phyloP scores from a whole-genome alignment of 768 basidiomycete genomes.

The Suillus lakei region DNA sequence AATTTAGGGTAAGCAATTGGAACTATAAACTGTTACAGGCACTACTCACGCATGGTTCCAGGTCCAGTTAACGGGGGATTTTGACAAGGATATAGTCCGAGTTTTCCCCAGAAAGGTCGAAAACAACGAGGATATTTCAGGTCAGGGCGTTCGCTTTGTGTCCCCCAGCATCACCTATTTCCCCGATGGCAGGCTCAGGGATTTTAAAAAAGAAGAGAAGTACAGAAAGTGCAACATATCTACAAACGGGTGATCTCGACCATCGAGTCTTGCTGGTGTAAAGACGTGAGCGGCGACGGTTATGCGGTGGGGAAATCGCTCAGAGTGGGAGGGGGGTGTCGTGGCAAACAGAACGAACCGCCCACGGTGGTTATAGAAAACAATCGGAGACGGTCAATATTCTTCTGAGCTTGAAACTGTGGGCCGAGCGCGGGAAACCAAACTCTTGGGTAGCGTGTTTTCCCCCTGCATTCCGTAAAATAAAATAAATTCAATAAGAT shows the following conservation, averaged over 20 bases:
- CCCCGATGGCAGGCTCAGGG: neutral
- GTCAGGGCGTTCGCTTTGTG: neutral
- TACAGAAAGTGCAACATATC: neutral
- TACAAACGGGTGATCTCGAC: neutral
- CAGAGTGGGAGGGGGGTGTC: neutral
- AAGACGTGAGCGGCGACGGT: neutral
- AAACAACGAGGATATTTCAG: neutral
- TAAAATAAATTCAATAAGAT: neutral
- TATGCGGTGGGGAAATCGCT: neutral
- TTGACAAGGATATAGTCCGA: neutral
- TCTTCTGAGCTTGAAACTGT: constrained; percentile 5
- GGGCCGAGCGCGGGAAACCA: constrained; percentile 3
- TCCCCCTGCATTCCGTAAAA: constrained; percentile 5
- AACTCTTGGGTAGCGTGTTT: neutral
- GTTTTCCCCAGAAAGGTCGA: neutral
- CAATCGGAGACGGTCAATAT: constrained; percentile 3
- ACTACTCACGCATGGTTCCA: neutral
- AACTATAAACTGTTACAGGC: neutral
- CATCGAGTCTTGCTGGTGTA: neutral
- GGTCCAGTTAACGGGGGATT: neutral
- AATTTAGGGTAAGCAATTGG: neutral
- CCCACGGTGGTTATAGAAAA: constrained; percentile 3
- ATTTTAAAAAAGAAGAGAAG: neutral
- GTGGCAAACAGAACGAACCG: neutral
- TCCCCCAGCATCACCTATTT: neutral